A percentile compares a stretch with the other conserved stretches of the same genome.
Evolutionary conservation across 164 flowering plant genomes (phyloP).

Genomic region (Umbellularia californica): DNA sequence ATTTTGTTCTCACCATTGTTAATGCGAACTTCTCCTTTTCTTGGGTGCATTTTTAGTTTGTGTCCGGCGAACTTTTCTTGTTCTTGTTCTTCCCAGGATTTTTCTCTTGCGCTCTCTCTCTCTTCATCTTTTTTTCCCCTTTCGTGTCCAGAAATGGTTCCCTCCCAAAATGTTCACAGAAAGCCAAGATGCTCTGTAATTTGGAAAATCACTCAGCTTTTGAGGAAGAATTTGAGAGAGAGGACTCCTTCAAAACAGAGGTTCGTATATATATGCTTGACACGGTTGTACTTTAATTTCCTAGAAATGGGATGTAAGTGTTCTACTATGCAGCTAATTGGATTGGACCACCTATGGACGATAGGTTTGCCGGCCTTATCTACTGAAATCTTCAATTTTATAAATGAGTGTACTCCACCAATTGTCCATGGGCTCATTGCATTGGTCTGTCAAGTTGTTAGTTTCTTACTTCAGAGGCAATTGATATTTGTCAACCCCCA

Average conservation of each 20-base stretch:
- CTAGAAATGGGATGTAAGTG: background rate
- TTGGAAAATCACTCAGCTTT: slow-evolving; percentile 5
- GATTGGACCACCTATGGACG: background rate
- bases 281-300: background rate
- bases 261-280: slow-evolving; percentile 9
- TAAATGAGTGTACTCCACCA: background rate
- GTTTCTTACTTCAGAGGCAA: background rate
- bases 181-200: slow-evolving; percentile 2
- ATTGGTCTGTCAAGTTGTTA: background rate
- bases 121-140: background rate
- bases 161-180: slow-evolving; percentile 8
- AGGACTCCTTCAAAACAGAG: slow-evolving; percentile 15
- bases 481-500: background rate
- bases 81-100: background rate
- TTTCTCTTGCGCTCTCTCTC: background rate
- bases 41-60: background rate
- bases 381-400: background rate
- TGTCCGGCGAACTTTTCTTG: background rate
- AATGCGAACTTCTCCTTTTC: background rate
- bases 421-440: background rate
- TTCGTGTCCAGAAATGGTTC: slow-evolving; percentile 14
- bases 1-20: background rate
- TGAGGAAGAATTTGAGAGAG: background rate
- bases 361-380: background rate
- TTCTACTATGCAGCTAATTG: background rate